These are phyloP conservation scores for Astrothelium subdiscretum DNA, from an alignment of 495 filamentous ascomycete genomes.

Conservation along the genomic window DNA sequence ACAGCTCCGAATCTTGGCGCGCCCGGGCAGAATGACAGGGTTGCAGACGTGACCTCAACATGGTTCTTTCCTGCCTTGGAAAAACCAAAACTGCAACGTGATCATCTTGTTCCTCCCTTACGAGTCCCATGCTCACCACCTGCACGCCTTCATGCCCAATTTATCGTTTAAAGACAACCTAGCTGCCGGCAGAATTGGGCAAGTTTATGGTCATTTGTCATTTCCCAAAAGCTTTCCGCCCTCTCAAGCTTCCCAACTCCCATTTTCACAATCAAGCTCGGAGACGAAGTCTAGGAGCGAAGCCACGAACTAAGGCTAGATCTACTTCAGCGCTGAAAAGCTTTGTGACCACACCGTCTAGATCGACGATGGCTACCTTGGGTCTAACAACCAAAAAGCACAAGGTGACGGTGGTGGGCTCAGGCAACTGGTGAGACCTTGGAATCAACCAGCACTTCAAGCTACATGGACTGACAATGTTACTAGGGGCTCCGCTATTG, in stretches of 20 bases:
- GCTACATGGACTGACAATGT: neutral
- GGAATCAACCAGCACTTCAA: neutral
- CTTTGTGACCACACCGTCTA: neutral
- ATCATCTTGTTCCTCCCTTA: neutral
- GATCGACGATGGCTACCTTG: conserved; percentile 25
- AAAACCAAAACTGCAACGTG: neutral
- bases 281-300: neutral
- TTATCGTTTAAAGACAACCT: no score
- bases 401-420: conserved; percentile 89
- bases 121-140: no score
- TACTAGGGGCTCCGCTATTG: conserved; percentile 80
- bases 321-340: neutral
- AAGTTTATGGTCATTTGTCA: neutral
- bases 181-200: no score
- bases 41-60: neutral
- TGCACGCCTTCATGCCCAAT: no score
- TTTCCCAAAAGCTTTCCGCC: neutral
- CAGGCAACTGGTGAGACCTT: conserved; percentile 76
- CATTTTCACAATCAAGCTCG: neutral
- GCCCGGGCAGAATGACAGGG: no score
- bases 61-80: neutral
- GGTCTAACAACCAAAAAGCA: conserved; percentile 51
- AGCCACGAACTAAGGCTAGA: neutral
- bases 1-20: neutral
- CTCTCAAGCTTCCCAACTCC: neutral